Evolutionary conservation across 129 eudicot species (phyloP).

Genomic region (Glebionis coronaria): DNA sequence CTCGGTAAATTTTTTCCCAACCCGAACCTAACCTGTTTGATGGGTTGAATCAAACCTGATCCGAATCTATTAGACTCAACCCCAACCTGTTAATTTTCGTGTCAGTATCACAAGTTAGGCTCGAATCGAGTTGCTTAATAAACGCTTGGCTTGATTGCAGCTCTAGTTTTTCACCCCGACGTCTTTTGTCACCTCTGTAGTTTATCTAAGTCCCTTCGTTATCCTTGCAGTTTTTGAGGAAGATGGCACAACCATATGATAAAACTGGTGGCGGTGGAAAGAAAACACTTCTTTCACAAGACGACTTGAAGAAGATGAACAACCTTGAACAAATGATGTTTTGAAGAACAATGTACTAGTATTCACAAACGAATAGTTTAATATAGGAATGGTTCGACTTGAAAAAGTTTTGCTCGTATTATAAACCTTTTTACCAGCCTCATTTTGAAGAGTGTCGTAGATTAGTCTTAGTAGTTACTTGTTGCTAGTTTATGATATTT

Average conservation of each 20-base stretch:
- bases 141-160: too few species aligned
- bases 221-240: conserved; percentile 67
- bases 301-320: conserved; percentile 72
- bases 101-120: too few species aligned
- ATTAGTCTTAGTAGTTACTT: neutral
- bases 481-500: neutral
- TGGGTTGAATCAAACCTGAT: too few species aligned
- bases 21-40: too few species aligned
- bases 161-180: too few species aligned
- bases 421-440: neutral
- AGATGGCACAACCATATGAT: conserved; percentile 99
- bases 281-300: conserved; percentile 84
- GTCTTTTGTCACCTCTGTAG: neutral
- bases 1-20: too few species aligned
- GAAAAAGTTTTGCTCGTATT: conserved; percentile 18
- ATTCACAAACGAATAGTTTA: neutral
- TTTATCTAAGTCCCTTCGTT: neutral
- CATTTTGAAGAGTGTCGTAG: conserved; percentile 18
- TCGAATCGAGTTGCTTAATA: too few species aligned
- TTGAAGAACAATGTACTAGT: conserved; percentile 23
- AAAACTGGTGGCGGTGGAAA: conserved; percentile 81
- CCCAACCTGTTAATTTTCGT: too few species aligned
- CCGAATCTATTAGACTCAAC: too few species aligned
- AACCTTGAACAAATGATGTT: conserved; percentile 51
- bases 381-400: conserved; percentile 3